Evolutionary conservation across 306 rosid genomes (phyloP).

Genomic region (Psophocarpus tetragonolobus): DNA sequence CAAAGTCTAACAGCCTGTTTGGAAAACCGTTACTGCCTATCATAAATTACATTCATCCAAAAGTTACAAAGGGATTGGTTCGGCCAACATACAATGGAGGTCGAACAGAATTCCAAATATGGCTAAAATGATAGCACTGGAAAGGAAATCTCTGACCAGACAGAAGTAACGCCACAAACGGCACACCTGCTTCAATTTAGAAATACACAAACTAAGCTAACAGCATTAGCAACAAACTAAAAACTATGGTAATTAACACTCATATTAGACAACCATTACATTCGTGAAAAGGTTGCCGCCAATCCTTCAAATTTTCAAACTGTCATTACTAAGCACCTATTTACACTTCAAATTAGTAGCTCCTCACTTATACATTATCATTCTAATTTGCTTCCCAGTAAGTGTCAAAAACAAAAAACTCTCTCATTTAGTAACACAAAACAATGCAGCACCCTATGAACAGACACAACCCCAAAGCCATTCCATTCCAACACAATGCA

Average conservation of each 20-base stretch:
- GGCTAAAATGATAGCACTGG: conserved; percentile 4
- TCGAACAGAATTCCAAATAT: too few species aligned
- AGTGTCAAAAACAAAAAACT: conserved; percentile 10
- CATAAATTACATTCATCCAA: too few species aligned
- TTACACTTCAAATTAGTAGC: conserved; percentile 38
- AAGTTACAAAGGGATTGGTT: too few species aligned
- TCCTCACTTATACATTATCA: conserved; percentile 34
- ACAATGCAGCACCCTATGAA: conserved; percentile 32
- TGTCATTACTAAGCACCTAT: conserved; percentile 19
- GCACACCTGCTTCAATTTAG: conserved; percentile 16
- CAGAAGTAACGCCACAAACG: conserved; percentile 11
- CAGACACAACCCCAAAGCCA: conserved; percentile 37
- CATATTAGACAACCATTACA: conserved; percentile 37
- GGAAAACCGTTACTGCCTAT: too few species aligned
- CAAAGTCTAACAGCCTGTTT: too few species aligned
- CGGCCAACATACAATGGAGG: too few species aligned
- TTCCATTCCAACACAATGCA: conserved; percentile 71
- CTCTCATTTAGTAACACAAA: conserved; percentile 41
- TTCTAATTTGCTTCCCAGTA: conserved; percentile 38
- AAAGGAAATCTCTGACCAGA: conserved; percentile 12
- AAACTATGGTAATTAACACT: conserved; percentile 14
- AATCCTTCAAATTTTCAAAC: conserved; percentile 44
- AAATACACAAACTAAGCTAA: conserved; percentile 6
- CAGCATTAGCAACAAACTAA: neutral
- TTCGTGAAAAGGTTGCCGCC: conserved; percentile 52